Evolutionary conservation across 1,284 basidiomycete species (phyloP).

Genomic region (Ceratobasidium sp.): DNA sequence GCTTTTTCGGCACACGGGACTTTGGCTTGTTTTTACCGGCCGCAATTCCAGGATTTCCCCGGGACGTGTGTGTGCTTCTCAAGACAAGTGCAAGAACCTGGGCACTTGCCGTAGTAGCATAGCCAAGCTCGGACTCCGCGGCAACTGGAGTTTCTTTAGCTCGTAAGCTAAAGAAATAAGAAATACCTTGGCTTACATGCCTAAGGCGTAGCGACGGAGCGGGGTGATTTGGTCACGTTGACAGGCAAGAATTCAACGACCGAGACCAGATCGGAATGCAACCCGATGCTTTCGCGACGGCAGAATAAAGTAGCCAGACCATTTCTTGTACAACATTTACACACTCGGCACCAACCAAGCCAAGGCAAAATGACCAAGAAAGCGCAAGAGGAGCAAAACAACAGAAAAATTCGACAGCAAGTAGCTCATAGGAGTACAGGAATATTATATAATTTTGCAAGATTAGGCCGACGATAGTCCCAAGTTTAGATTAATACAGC

Average conservation of each 20-base stretch:
- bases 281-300: slow-evolving; percentile 3
- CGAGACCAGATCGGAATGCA: neutral
- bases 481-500: slow-evolving; percentile 27
- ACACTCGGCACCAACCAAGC: neutral
- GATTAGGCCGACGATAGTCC: neutral
- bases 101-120: neutral
- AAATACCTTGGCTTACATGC: neutral
- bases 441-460: neutral
- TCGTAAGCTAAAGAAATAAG: neutral
- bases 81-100: slow-evolving; percentile 5
- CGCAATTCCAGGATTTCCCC: slow-evolving; percentile 36
- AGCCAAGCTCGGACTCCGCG: neutral
- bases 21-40: no score
- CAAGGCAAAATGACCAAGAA: neutral
- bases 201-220: neutral
- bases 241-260: neutral
- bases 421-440: neutral
- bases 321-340: neutral
- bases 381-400: neutral
- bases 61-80: neutral
- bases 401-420: neutral
- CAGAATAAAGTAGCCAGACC: neutral
- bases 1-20: neutral
- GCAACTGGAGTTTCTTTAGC: neutral
- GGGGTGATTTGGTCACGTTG: neutral